Conservation (phyloP, 2,329 filamentous ascomycete genomes). For the Talaromyces rugulosus region DNA sequence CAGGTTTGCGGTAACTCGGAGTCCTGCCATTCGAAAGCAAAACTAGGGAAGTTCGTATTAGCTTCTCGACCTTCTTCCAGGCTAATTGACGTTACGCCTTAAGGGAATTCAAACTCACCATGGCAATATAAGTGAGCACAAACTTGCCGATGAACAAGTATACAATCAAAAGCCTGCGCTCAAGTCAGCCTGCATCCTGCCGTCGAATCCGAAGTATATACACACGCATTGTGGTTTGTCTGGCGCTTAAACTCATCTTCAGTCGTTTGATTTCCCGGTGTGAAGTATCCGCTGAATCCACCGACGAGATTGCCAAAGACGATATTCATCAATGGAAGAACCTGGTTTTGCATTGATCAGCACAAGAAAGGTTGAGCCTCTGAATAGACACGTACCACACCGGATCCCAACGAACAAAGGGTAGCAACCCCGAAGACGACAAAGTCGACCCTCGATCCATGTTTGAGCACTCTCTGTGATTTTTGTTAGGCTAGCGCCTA, state of each 20-base stretch:
- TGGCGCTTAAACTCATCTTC: slow-evolving; percentile 47
- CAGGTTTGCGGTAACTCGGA: slow-evolving; percentile 48
- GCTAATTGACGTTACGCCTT: background rate
- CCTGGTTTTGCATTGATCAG: background rate
- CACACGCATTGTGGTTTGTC: slow-evolving; percentile 42
- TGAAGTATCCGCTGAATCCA: slow-evolving; percentile 55
- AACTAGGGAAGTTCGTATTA: slow-evolving; percentile 25
- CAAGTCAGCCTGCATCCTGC: background rate
- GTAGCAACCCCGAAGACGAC: background rate
- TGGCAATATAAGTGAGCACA: slow-evolving; percentile 51
- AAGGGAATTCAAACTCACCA: slow-evolving; percentile 33
- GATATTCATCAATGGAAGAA: slow-evolving; percentile 53
- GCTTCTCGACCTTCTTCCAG: background rate
- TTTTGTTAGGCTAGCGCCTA: background rate
- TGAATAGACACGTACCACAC: background rate
- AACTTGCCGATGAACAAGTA: slow-evolving; percentile 57
- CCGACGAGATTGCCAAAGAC: slow-evolving; percentile 55
- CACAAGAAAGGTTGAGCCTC: background rate
- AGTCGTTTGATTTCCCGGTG: slow-evolving; percentile 35
- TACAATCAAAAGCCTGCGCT: slow-evolving; percentile 50
- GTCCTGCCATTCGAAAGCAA: slow-evolving; percentile 47
- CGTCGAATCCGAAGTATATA: background rate
- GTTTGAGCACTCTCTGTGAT: background rate
- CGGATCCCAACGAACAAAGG: background rate
- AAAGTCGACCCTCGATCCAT: background rate